Percentiles rank a stretch among this genome's conserved stretches.
phyloP scores from a whole-genome alignment of 1,139 yeast species.

The Yamadazyma jaroonii region DNA sequence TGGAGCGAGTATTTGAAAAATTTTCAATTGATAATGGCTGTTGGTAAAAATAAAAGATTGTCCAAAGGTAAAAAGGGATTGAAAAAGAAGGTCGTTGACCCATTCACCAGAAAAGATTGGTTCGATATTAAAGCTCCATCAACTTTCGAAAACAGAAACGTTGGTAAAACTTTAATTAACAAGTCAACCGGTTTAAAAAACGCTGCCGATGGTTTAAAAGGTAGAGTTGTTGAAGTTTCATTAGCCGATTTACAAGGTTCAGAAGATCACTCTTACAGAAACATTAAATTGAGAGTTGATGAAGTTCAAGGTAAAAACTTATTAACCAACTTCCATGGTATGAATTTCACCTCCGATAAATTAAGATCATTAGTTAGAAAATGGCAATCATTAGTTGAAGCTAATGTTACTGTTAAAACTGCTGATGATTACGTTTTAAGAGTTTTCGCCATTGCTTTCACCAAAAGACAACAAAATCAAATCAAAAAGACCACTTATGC shows the following conservation, averaged over 20 bases:
- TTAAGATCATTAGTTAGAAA: conserved; percentile 52
- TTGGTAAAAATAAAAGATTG: conserved; percentile 53
- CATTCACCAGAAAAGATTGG: conserved; percentile 53
- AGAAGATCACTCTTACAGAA: conserved; percentile 53
- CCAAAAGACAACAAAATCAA: conserved; percentile 53
- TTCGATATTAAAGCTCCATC: conserved; percentile 53
- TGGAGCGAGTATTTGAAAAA: conserved; percentile 1
- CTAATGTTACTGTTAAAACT: conserved; percentile 51
- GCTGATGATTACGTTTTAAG: conserved; percentile 50
- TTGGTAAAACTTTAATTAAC: conserved; percentile 52
- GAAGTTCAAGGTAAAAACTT: conserved; percentile 55
- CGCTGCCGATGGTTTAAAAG: conserved; percentile 53
- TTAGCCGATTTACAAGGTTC: conserved; percentile 53
- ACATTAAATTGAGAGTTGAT: conserved; percentile 52
- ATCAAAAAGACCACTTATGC: conserved; percentile 52
- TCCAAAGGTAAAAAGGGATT: conserved; percentile 53
- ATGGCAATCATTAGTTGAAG: conserved; percentile 54
- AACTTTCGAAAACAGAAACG: conserved; percentile 50
- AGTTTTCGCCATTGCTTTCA: conserved; percentile 51
- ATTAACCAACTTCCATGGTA: conserved; percentile 54
- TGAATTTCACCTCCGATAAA: conserved; percentile 50
- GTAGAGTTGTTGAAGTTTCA: conserved; percentile 49
- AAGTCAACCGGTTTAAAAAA: conserved; percentile 52
- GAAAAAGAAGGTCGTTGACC: conserved; percentile 53
- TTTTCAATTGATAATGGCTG: conserved; percentile 34